Base-by-base conservation (phyloP, 768 basidiomycete species). In the Lactifluus piperatus region DNA sequence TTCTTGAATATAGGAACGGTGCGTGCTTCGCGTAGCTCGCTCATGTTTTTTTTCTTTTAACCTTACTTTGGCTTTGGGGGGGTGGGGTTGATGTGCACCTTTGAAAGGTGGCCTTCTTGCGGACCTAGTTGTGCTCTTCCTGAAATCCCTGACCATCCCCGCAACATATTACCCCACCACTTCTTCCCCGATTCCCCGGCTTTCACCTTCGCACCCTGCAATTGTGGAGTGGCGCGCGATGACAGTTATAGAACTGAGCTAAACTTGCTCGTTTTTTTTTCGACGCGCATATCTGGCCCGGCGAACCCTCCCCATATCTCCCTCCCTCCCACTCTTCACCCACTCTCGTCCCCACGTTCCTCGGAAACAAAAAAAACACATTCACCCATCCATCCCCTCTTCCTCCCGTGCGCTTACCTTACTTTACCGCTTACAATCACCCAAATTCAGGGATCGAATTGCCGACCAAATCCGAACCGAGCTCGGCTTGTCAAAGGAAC, bases 1-100 rank as follows among this genome's bases (percentile, higher is more conserved):
- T 97, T 32, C 94, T 94, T 0, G 94, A 98, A 72, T 98, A 98
- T 72, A 82, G 94, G 44, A 97, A 97, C 64, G 95, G 92, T 85
- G 50, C 45, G 56, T 58, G 39, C n/a, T 34, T 55, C 49, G 57
- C 39, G 29, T 51, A n/a, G n/a, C n/a, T n/a, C n/a, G n/a, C n/a
- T 37, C 32, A 24, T 47, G 37, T 39, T 57, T n/a, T n/a, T 16
- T 20, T 39, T n/a, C n/a, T n/a, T n/a, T n/a, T n/a, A n/a, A n/a
- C 45, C n/a, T n/a, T n/a, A n/a, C n/a, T 24, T 53, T 68, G n/a
- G n/a, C n/a, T n/a, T 18, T 11, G 37, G 41, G 50, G 50, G 20
- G 7, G 13, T n/a, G n/a, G n/a, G n/a, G 43, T 34, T 34, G 34
- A 13, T 11, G 34, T 34, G 34, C 13, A 4, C 43, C 22, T 26